phyloP scores from a whole-genome alignment of 2,329 filamentous ascomycete genomes.

The Seiridium cupressi region DNA sequence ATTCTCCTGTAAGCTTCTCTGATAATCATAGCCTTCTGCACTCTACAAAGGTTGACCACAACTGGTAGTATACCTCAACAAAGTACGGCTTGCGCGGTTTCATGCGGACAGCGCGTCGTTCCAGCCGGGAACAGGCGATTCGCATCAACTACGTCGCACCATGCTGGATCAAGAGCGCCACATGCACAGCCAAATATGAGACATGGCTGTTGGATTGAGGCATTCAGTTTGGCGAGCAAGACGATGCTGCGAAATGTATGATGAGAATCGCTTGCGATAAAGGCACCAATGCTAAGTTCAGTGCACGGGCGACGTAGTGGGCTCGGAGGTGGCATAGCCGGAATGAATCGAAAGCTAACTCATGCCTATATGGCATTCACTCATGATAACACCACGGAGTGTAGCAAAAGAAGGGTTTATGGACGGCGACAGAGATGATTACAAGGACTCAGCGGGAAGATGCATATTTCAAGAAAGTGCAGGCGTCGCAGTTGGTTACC shows the following conservation, averaged over 20 bases:
- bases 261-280: slow-evolving; percentile 30
- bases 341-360: not conserved
- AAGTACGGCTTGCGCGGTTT: slow-evolving; percentile 43
- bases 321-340: not conserved
- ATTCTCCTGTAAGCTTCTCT: slow-evolving; percentile 31
- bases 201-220: slow-evolving; percentile 35
- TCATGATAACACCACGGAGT: slow-evolving; percentile 37
- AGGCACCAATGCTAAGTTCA: slow-evolving; percentile 25
- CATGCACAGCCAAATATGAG: slow-evolving; percentile 39
- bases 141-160: slow-evolving; percentile 45
- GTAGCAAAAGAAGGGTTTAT: slow-evolving; percentile 37
- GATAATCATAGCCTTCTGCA: not conserved
- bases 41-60: slow-evolving; percentile 16
- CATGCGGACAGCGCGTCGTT: slow-evolving; percentile 37
- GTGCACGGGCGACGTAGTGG: slow-evolving; percentile 11
- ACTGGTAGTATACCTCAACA: slow-evolving; percentile 39
- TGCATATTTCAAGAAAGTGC: slow-evolving; percentile 34
- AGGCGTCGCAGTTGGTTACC: slow-evolving; percentile 36
- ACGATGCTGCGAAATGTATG: slow-evolving; percentile 31
- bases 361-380: slow-evolving; percentile 27
- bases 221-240: slow-evolving; percentile 36
- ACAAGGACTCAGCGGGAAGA: slow-evolving; percentile 27
- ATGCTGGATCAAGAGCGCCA: slow-evolving; percentile 37
- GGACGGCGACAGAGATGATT: slow-evolving; percentile 37
- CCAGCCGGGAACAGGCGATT: slow-evolving; percentile 38